Evolutionary conservation across 2,329 filamentous ascomycete genomes (phyloP).

Genomic region (Scedosporium minutisporum): DNA sequence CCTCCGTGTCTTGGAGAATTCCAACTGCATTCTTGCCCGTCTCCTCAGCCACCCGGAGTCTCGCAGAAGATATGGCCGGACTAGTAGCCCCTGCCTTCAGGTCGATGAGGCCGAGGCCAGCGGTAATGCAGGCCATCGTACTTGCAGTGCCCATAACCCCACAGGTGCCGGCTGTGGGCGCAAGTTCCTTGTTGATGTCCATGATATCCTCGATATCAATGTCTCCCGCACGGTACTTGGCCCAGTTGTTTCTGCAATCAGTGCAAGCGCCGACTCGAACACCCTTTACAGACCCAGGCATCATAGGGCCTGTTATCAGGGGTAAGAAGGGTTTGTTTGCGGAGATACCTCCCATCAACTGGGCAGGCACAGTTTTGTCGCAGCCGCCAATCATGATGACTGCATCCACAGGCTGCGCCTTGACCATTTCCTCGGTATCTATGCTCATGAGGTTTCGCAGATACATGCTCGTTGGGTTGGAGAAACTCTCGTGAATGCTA

Average conservation of each 20-base stretch:
- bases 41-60: conserved; percentile 72
- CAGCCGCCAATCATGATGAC: conserved; percentile 61
- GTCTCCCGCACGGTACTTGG: conserved; percentile 52
- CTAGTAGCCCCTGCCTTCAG: conserved; percentile 64
- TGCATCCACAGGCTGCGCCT: conserved; percentile 60
- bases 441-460: conserved; percentile 67
- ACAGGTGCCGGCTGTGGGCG: conserved; percentile 69
- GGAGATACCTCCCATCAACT: conserved; percentile 67
- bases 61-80: conserved; percentile 66
- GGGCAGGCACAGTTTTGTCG: conserved; percentile 65
- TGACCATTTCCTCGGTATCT: conserved; percentile 73
- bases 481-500: conserved; percentile 60
- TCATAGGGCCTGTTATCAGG: conserved; percentile 64
- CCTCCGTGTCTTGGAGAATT: conserved; percentile 51
- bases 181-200: conserved; percentile 61
- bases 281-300: conserved; percentile 59
- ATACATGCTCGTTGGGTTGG: conserved; percentile 65
- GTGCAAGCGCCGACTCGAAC: conserved; percentile 62
- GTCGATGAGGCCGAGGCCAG: conserved; percentile 71
- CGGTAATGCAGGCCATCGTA: conserved; percentile 79
- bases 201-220: conserved; percentile 65
- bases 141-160: conserved; percentile 90
- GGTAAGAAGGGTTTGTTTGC: conserved; percentile 64
- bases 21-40: conserved; percentile 60
- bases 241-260: conserved; percentile 68